A percentile compares a stretch with the other conserved stretches of the same genome.
Conservation (phyloP, 106 monocot species). For the Alisma plantagoaquatica region DNA sequence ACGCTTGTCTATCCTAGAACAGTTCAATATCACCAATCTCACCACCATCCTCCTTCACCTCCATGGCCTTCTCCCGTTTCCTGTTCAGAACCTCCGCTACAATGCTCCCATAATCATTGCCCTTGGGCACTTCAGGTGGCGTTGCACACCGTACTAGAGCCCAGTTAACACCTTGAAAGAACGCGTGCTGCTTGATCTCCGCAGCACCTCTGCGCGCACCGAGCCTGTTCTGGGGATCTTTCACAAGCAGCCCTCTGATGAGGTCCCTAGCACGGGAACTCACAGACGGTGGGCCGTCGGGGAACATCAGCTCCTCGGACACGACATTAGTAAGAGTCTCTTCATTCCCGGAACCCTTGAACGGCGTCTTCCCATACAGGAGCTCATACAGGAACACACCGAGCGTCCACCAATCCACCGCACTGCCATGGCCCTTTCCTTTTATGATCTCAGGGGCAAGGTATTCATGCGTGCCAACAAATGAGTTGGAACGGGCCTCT, state of each 20-base stretch:
- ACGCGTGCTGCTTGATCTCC: conserved; percentile 64
- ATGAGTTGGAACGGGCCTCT: conserved; percentile 60
- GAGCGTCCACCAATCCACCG: conserved; percentile 76
- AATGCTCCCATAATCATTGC: conserved; percentile 10
- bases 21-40: too few relatives aligned
- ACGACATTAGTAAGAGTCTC: conserved; percentile 53
- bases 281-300: conserved; percentile 18
- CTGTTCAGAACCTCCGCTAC: too few relatives aligned
- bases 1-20: too few relatives aligned
- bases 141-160: conserved; percentile 46
- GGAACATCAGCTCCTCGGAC: conserved; percentile 33
- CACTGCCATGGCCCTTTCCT: conserved; percentile 67
- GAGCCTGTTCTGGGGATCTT: conserved; percentile 47
- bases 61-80: too few relatives aligned
- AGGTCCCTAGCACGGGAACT: conserved; percentile 42
- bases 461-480: conserved; percentile 75
- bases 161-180: conserved; percentile 64
- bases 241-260: conserved; percentile 42
- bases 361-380: conserved; percentile 53
- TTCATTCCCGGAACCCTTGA: conserved; percentile 49
- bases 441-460: conserved; percentile 67
- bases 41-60: too few relatives aligned
- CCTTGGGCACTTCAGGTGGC: conserved; percentile 44
- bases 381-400: conserved; percentile 67
- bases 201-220: conserved; percentile 53